These are phyloP conservation scores for Bretziella fagacearum DNA, from an alignment of 2,329 filamentous ascomycete species.

Conservation along the genomic window DNA sequence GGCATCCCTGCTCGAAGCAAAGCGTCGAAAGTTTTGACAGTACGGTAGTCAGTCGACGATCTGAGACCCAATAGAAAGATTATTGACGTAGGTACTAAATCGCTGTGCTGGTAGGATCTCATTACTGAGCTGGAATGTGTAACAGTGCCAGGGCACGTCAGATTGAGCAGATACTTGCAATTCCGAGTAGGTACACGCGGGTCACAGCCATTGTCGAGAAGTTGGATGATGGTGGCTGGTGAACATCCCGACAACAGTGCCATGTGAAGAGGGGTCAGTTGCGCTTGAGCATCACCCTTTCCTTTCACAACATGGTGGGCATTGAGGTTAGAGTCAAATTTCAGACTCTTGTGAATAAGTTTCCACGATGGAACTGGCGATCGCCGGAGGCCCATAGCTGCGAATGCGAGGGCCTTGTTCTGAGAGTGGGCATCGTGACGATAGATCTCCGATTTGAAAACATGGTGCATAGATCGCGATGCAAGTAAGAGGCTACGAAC, in stretches of 20 bases:
- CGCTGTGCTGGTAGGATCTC: neutral
- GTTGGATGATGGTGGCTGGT: slow-evolving; percentile 3
- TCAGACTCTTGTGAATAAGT: slow-evolving; percentile 5
- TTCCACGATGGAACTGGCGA: neutral
- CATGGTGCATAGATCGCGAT: neutral
- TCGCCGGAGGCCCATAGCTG: neutral
- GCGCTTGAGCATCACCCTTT: neutral
- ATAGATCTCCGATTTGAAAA: slow-evolving; percentile 5
- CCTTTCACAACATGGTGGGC: slow-evolving; percentile 1
- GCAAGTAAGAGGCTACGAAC: slow-evolving; percentile 2
- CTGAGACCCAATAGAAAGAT: slow-evolving; percentile 4
- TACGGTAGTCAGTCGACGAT: neutral
- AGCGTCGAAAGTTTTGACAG: slow-evolving; percentile 4
- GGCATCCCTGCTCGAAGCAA: slow-evolving; percentile 7
- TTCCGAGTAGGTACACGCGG: neutral
- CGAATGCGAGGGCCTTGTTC: slow-evolving; percentile 6
- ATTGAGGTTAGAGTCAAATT: slow-evolving; percentile 6
- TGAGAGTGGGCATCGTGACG: neutral
- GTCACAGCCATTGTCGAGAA: slow-evolving; percentile 1
- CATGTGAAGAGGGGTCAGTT: slow-evolving; percentile 8
- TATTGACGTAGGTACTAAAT: slow-evolving; percentile 1
- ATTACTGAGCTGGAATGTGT: neutral
- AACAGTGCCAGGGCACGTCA: slow-evolving; percentile 2
- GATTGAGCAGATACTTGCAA: neutral
- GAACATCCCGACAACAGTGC: slow-evolving; percentile 4